Conservation (phyloP, 768 basidiomycete genomes). For the Lentinula sp. region DNA sequence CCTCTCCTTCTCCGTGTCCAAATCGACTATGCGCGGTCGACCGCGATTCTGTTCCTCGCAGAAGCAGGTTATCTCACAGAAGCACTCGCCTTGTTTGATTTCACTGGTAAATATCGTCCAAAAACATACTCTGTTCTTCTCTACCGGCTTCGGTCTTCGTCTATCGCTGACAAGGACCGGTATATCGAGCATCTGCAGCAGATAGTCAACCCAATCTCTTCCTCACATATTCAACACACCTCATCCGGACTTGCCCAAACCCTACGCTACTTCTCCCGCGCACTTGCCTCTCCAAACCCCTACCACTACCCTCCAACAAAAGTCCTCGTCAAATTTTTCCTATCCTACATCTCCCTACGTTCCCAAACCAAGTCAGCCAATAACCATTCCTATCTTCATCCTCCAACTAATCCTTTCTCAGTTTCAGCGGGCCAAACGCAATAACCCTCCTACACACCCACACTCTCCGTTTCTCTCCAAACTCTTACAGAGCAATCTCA, state of each 20-base stretch:
- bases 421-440: background rate
- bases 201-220: background rate
- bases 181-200: background rate
- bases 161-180: background rate
- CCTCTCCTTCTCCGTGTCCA: too few species aligned
- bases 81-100: slow-evolving; percentile 39
- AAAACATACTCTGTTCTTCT: slow-evolving; percentile 24
- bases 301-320: background rate
- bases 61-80: slow-evolving; percentile 27
- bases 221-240: slow-evolving; percentile 23
- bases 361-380: background rate
- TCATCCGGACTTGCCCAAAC: slow-evolving; percentile 14
- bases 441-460: background rate
- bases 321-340: background rate
- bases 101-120: slow-evolving; percentile 8
- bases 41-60: slow-evolving; percentile 36
- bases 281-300: background rate
- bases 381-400: too few species aligned
- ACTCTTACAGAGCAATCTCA: background rate
- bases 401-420: background rate
- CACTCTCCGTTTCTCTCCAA: background rate
- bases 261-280: background rate
- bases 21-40: slow-evolving; percentile 12
- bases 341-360: background rate
- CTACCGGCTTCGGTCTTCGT: slow-evolving; percentile 12